Conservation (phyloP, 2,329 filamentous ascomycete species). For the Colletotrichum sp. region DNA sequence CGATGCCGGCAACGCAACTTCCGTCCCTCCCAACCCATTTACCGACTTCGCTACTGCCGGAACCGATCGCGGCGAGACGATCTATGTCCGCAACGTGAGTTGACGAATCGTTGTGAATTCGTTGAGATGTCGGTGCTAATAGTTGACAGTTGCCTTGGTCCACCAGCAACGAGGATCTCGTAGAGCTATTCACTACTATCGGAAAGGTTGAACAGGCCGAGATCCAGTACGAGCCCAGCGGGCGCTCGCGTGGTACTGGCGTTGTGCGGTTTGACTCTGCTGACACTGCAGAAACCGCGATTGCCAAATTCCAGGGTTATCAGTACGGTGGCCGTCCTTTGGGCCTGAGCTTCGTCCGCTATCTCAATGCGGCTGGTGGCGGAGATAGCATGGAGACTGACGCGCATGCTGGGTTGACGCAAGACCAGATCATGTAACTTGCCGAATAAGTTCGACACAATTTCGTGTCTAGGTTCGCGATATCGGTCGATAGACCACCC, state of each 20-base stretch:
- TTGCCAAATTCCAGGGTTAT: slow-evolving; percentile 97
- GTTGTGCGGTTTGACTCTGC: slow-evolving; percentile 91
- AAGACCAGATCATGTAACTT: slow-evolving; percentile 93
- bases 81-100: slow-evolving; percentile 97
- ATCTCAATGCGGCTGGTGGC: slow-evolving; percentile 70
- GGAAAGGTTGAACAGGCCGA: slow-evolving; percentile 98
- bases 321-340: slow-evolving; percentile 96
- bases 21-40: slow-evolving; percentile 82
- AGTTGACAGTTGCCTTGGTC: slow-evolving; percentile 87
- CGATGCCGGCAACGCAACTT: slow-evolving; percentile 53
- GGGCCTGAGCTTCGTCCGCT: slow-evolving; percentile 92
- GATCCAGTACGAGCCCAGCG: slow-evolving; percentile 97
- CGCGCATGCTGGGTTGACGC: slow-evolving; percentile 78
- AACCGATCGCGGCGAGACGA: slow-evolving; percentile 80
- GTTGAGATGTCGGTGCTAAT: slow-evolving; percentile 16
- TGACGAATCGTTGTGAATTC: background rate
- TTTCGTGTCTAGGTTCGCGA: background rate
- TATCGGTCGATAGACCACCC: background rate
- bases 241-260: slow-evolving; percentile 91
- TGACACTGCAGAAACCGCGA: slow-evolving; percentile 89
- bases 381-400: slow-evolving; percentile 84
- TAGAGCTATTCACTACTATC: slow-evolving; percentile 97
- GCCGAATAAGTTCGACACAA: background rate
- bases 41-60: slow-evolving; percentile 91
- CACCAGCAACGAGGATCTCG: slow-evolving; percentile 95